These are phyloP conservation scores for Lodderomyces oxycetoniae DNA, from an alignment of 1,139 yeast species.

Conservation along the genomic window DNA sequence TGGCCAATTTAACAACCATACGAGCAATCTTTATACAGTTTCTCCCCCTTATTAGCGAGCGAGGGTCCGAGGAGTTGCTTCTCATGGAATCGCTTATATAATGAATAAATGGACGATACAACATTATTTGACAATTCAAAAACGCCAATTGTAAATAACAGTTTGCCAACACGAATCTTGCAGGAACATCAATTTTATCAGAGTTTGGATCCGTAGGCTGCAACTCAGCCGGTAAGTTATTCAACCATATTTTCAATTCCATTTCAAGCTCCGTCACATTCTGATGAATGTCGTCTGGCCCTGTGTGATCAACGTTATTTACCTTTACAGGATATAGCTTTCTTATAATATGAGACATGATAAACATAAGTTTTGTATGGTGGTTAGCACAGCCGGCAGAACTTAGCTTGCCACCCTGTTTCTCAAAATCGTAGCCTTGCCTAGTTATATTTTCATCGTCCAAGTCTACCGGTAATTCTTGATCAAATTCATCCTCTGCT, in stretches of 20 bases:
- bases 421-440: conserved; percentile 39
- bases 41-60: conserved; percentile 63
- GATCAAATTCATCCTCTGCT: conserved; percentile 81
- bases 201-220: conserved; percentile 64
- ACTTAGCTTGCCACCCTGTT: conserved; percentile 48
- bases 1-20: conserved; percentile 76
- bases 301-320: conserved; percentile 12
- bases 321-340: conserved; percentile 42
- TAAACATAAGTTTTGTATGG: conserved; percentile 66
- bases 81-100: conserved; percentile 57
- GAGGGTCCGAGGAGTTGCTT: conserved; percentile 36
- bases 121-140: conserved; percentile 76
- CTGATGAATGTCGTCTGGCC: conserved; percentile 46
- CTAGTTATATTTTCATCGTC: conserved; percentile 87
- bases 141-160: conserved; percentile 72
- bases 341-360: conserved; percentile 40
- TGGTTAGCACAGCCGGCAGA: conserved; percentile 82
- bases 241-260: conserved; percentile 72
- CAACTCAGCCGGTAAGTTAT: conserved; percentile 65
- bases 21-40: conserved; percentile 85
- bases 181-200: conserved; percentile 38
- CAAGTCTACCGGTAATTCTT: conserved; percentile 75
- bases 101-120: conserved; percentile 90
- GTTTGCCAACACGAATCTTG: conserved; percentile 66
- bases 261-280: conserved; percentile 70